These are phyloP conservation scores for Candida qinlingensis DNA, from an alignment of 805 yeast genomes.

Conservation along the genomic window DNA sequence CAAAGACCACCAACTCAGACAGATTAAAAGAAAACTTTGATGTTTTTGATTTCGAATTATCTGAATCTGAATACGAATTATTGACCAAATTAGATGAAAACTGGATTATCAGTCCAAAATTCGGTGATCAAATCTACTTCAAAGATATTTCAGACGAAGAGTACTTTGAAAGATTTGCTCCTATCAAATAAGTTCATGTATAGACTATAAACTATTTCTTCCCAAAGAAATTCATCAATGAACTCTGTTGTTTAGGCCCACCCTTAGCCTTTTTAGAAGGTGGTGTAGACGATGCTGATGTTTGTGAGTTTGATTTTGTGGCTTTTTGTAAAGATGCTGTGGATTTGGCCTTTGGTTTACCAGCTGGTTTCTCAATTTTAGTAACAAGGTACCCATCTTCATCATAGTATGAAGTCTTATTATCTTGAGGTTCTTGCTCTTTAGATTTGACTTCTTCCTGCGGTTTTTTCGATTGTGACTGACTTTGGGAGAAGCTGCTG, in stretches of 20 bases:
- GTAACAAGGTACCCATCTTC: constrained; percentile 50
- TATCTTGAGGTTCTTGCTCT: constrained; percentile 8
- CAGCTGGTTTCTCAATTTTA: constrained; percentile 17
- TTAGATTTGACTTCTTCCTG: neutral
- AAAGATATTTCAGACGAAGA: constrained; percentile 9
- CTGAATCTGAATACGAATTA: neutral
- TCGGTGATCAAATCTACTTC: constrained; percentile 6
- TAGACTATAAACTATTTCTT: constrained; percentile 23
- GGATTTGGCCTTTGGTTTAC: constrained; percentile 18
- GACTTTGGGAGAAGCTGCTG: constrained; percentile 1
- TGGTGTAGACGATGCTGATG: constrained; percentile 2
- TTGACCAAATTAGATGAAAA: constrained; percentile 7
- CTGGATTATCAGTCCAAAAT: constrained; percentile 1
- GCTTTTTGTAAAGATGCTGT: constrained; percentile 14
- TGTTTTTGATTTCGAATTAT: constrained; percentile 27
- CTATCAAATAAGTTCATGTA: neutral
- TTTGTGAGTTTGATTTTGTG: constrained; percentile 3
- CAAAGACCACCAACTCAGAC: constrained; percentile 50
- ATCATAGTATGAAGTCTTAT: constrained; percentile 30
- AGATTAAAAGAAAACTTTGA: constrained; percentile 52
- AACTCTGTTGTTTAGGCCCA: constrained; percentile 34
- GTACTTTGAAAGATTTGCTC: neutral
- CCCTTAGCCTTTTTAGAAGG: constrained; percentile 20
- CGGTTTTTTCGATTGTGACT: neutral
- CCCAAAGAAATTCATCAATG: constrained; percentile 44